These are phyloP conservation scores for Cytospora chrysosperma DNA, from an alignment of 2,329 filamentous ascomycete genomes.

Conservation along the genomic window DNA sequence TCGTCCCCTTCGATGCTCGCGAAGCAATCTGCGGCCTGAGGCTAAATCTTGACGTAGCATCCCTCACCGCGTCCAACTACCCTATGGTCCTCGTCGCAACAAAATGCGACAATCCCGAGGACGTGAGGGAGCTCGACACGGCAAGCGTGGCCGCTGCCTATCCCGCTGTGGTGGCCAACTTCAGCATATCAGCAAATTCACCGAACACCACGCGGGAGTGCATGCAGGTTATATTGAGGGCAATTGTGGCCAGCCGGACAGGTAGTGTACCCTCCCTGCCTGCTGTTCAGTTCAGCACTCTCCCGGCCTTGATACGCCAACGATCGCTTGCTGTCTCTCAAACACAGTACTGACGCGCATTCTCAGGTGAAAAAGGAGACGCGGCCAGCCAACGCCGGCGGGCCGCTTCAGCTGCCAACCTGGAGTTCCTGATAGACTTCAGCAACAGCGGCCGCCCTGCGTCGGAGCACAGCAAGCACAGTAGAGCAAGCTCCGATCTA, in stretches of 20 bases:
- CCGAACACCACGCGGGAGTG: slow-evolving; percentile 74
- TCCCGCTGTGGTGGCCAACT: slow-evolving; percentile 67
- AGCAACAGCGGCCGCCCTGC: slow-evolving; percentile 50
- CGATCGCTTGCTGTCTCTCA: slow-evolving; percentile 3
- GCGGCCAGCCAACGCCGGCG: slow-evolving; percentile 33
- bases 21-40: background rate
- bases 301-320: background rate
- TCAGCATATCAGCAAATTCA: slow-evolving; percentile 69
- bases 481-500: slow-evolving; percentile 69
- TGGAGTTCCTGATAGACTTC: slow-evolving; percentile 53
- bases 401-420: slow-evolving; percentile 61
- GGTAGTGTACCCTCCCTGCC: slow-evolving; percentile 52
- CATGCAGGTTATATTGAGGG: slow-evolving; percentile 71
- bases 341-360: slow-evolving; percentile 7
- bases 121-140: slow-evolving; percentile 69
- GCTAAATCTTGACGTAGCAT: slow-evolving; percentile 52
- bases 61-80: slow-evolving; percentile 68
- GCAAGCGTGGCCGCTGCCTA: slow-evolving; percentile 62
- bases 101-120: slow-evolving; percentile 80
- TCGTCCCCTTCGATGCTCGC: slow-evolving; percentile 29
- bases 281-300: slow-evolving; percentile 3
- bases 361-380: slow-evolving; percentile 20
- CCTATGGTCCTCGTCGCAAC: slow-evolving; percentile 82
- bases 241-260: slow-evolving; percentile 65
- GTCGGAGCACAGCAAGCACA: slow-evolving; percentile 64